Evolutionary conservation across 2,329 filamentous ascomycete genomes (phyloP), one percentile per base, ranked within the genome.

Genomic region (Cladophialophora carrionii): DNA sequence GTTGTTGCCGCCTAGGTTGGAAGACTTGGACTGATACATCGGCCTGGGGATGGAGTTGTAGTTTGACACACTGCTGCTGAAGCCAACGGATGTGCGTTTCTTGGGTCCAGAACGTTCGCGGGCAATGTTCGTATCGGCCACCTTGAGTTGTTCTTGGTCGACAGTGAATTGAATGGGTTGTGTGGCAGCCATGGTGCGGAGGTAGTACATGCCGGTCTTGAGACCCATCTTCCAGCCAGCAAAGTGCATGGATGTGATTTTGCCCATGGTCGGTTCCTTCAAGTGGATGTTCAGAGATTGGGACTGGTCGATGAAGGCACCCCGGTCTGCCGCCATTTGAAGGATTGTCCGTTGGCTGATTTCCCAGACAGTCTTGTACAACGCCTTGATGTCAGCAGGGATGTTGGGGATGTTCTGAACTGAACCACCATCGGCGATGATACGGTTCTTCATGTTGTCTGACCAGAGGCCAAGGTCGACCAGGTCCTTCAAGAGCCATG

Each of bases 131-230:
- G 87, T 91, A 76, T 99, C 95, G 46, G 87, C 87, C 54, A 96
- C 87, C 82, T 92, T 91, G 72, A 99, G 88, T 63, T 91, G 90
- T 80, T 96, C 91, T 80, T 99, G 94, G 77, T 99, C 95, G 75
- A 99, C 95, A 4, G 95, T 99, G 83, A 99, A 99, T 80, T 99
- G 95, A 72, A 99, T 99, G 61, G 95, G 95, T 54, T 93, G 92
- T 20, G 93, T 93, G 41, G 95, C 95, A 69, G 95, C 95, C 88
- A 96, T 95, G 55, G 95, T 99, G 74, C 95, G 92, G 73, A 99
- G 88, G 81, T 99, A 99, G 88, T 99, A 99, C 95, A 99, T 98
- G 83, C 95, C 95, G 41, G 95, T 99, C 90, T 99, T 99, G 72
- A 99, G 87, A 75, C 95, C 95, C 71, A 98, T 88, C 85, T 98